Evolutionary conservation across 768 basidiomycete species (phyloP), one percentile per base, ranked within the genome.

Genomic region (Naematelia encephala): DNA sequence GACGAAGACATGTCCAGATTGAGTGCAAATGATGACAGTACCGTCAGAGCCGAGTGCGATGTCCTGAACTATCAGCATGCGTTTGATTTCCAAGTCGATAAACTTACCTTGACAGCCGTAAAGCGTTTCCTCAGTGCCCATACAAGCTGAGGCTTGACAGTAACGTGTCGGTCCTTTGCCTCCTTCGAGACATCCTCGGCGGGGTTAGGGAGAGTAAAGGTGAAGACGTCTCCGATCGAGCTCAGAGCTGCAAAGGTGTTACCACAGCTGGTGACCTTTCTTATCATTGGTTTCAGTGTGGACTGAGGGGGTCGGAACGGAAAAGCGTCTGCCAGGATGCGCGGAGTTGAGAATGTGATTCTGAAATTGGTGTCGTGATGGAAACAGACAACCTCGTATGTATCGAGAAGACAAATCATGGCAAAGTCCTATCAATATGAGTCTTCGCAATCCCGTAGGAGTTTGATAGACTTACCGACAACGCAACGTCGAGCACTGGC

Each of bases 1-100:
- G 22, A 93, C 82, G 70, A 88, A 97, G 28, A 94, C 92, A 67
- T 97, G 92, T 0, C 94, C 94, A 3, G 94, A 93, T 62, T 88
- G 85, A 1, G 94, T 98, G 78, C 90, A 96, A 47, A 98, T 82
- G 71, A 96, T 87, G 69, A 96, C 84, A 14, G 87, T 84, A 3
- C 92, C 90, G 63, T 96, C 91, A 0, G 85, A 80, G 19, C 91
- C 90, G 13, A 97, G 80, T 0, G 91, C 91, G 8, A 94, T 88
- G 67, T 98, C 94, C 86, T 88, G 61, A 30, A 27, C 25, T 23
- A 25, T 57, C 44, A 60, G 42, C 27, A 50, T 55, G 23, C 14
- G 22, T 14, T n/a, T 43, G 11, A 27, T 12, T 16, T 10, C 12
- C 23, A 34, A 29, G 5, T n/a, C 44, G 8, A 30, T 14, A 46